Evolutionary conservation across 371 early-diverging fungal genomes (phyloP).

Genomic region (Mucor irregularis): DNA sequence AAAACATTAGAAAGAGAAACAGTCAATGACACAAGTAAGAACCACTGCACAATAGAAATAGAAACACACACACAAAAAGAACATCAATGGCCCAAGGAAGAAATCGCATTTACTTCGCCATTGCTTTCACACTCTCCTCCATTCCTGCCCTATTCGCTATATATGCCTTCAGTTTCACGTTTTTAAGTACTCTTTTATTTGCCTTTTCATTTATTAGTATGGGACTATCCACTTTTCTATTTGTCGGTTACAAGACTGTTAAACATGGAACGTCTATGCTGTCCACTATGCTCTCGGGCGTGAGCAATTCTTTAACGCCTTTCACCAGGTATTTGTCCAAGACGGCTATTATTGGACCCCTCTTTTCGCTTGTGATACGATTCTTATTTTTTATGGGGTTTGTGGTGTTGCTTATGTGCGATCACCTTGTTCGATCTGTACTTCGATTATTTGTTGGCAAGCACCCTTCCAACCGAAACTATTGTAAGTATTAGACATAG

Average conservation of each 20-base stretch:
- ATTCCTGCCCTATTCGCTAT: slow-evolving; percentile 26
- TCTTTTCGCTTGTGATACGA: slow-evolving; percentile 23
- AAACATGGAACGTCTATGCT: slow-evolving; percentile 38
- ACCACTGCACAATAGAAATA: too few relatives aligned
- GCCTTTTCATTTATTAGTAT: slow-evolving; percentile 26
- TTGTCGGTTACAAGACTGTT: slow-evolving; percentile 36
- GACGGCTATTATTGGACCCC: slow-evolving; percentile 25
- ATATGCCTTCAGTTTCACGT: slow-evolving; percentile 21
- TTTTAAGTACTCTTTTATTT: slow-evolving; percentile 21
- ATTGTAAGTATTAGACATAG: slow-evolving; percentile 25
- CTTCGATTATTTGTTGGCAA: slow-evolving; percentile 26
- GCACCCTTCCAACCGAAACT: slow-evolving; percentile 27
- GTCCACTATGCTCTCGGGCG: slow-evolving; percentile 15
- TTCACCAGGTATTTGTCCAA: slow-evolving; percentile 23
- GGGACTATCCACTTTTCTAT: slow-evolving; percentile 26
- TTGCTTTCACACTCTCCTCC: slow-evolving; percentile 27
- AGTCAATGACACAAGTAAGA: not conserved
- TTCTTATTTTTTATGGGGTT: slow-evolving; percentile 32
- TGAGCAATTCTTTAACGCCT: slow-evolving; percentile 28
- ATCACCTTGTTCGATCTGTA: slow-evolving; percentile 25
- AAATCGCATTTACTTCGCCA: slow-evolving; percentile 32
- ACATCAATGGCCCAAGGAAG: slow-evolving; percentile 21
- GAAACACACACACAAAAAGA: too few relatives aligned
- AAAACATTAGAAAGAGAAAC: not conserved
- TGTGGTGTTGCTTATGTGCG: slow-evolving; percentile 28